These are phyloP conservation scores for Polytrichum commune DNA, from an alignment of 225 moss, liverwort and hornwort genomes.

Conservation along the genomic window DNA sequence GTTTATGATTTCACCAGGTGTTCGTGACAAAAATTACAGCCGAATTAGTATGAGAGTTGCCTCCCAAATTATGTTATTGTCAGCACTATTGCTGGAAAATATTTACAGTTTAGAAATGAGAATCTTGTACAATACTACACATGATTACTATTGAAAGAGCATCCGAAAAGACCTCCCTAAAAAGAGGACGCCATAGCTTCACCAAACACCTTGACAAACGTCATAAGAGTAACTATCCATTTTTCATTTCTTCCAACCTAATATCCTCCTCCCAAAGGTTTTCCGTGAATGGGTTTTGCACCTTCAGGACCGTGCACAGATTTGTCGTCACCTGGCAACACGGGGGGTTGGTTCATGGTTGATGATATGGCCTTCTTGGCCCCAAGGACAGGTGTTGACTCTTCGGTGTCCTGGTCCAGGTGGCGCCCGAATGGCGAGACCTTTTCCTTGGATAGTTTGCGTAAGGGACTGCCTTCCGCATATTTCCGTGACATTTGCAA, in stretches of 20 bases:
- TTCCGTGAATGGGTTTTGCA: neutral
- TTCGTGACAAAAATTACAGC: too few relatives aligned
- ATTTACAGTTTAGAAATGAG: too few relatives aligned
- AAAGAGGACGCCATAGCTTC: too few relatives aligned
- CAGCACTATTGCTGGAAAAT: too few relatives aligned
- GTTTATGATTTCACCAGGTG: too few relatives aligned
- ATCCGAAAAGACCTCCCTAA: too few relatives aligned
- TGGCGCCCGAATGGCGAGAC: slow-evolving; percentile 50
- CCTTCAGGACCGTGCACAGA: slow-evolving; percentile 26
- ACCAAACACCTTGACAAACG: too few relatives aligned
- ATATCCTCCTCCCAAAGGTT: slow-evolving; percentile 17
- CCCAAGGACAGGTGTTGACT: slow-evolving; percentile 3
- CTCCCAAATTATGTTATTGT: too few relatives aligned
- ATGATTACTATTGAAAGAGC: too few relatives aligned
- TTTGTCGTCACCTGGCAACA: slow-evolving; percentile 36
- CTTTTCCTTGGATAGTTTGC: slow-evolving; percentile 20
- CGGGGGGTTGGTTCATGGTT: neutral
- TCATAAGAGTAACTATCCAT: too few relatives aligned
- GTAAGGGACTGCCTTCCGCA: slow-evolving; percentile 32
- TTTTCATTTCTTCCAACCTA: neutral
- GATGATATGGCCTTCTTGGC: slow-evolving; percentile 10
- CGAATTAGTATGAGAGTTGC: too few relatives aligned
- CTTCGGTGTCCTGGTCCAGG: slow-evolving; percentile 35
- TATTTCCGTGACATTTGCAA: slow-evolving; percentile 32
- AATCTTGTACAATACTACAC: too few relatives aligned